Base-by-base conservation (phyloP, 2,329 filamentous ascomycete species). In the Penicillium sclerotiorum region DNA sequence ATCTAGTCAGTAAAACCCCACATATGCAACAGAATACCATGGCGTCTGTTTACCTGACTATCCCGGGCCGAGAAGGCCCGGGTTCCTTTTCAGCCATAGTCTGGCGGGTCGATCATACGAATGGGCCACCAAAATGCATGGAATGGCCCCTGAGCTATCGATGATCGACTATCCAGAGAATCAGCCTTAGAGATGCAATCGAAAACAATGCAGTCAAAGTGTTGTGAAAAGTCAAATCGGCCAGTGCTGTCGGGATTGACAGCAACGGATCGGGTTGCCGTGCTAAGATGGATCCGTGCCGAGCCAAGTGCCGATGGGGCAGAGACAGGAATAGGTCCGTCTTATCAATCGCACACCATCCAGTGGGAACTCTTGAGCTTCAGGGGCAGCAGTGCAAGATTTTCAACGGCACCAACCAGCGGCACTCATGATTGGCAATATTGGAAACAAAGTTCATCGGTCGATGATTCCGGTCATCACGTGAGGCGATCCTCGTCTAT, bases 191-290 rank as follows among this genome's bases (percentile, higher is more conserved):
- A 36, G 12, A 36, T 20, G 2, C 15, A 5, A 9, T 17, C n/a
- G n/a, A n/a, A n/a, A n/a, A n/a, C n/a, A n/a, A n/a, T n/a, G n/a
- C n/a, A n/a, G n/a, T n/a, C n/a, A n/a, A n/a, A n/a, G n/a, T n/a
- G n/a, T n/a, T 18, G 15, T 37, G n/a, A 37, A 52, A 45, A 32
- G 17, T 36, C 47, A 33, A 44, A 4, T 18, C n/a, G 40, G 37
- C 32, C 22, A 9, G 15, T 13, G 8, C 30, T 42, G 20, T 39
- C 35, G 42, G 49, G 23, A 37, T 25, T 3, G 23, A 21, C 28
- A 47, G 49, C 51, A 52, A 38, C 54, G 58, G 52, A 57, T 62
- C 60, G 57, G 61, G 52, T 56, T 64, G 53, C 56, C 56, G 60
- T 54, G 35, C 15, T 46, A 13, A 48, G 44, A 50, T 45, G n/a